Evolutionary conservation across 2,329 filamentous ascomycete species (phyloP), one percentile per base, ranked within the genome.

Genomic region (Fusarium verrucosum): DNA sequence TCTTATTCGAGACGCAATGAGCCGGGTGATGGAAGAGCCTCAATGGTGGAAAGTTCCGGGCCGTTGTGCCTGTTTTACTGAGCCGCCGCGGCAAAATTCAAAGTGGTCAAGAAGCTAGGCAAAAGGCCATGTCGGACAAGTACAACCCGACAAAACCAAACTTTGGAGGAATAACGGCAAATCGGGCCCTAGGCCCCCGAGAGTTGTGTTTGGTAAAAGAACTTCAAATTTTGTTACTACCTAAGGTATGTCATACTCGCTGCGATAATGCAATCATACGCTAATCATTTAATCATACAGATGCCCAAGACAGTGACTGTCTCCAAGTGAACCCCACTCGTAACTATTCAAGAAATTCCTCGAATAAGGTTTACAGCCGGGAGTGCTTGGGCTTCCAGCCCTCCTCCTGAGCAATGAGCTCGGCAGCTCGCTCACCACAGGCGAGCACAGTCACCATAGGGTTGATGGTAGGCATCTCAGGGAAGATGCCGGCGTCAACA

Each of bases 391-490:
- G 71, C 71, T 77, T 78, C 76, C 76, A 79, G 41, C 77, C 90
- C 67, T 92, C 87, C 74, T 89, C 83, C 26, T 89, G 89, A 74
- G 77, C 77, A 62, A 97, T 89, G 76, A 97, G 77, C 83, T 97
- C 93, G 0, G 93, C 93, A 7, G 88, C 89, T 55, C 91, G 85
- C 85, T 97, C 93, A 9, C 91, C 93, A 71, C 96, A 87, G 50
- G 87, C 89, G 73, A 96, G 78, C 7, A 96, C 92, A 2, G 92
- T 97, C 73, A 96, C 81, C 93, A 96, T 95, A 58, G 92, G 92
- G 81, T 96, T 96, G 75, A 95, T 90, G 50, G 86, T 90, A 41
- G 91, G 84, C 87, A 96, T 96, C 61, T 90, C 90, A 0, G 92
- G 93, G 82, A 96, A 96, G 46, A 96, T 86, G 71, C 92, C 92